Evolutionary conservation across 768 basidiomycete species (phyloP).

Genomic region (Gloeophyllum trabeum): DNA sequence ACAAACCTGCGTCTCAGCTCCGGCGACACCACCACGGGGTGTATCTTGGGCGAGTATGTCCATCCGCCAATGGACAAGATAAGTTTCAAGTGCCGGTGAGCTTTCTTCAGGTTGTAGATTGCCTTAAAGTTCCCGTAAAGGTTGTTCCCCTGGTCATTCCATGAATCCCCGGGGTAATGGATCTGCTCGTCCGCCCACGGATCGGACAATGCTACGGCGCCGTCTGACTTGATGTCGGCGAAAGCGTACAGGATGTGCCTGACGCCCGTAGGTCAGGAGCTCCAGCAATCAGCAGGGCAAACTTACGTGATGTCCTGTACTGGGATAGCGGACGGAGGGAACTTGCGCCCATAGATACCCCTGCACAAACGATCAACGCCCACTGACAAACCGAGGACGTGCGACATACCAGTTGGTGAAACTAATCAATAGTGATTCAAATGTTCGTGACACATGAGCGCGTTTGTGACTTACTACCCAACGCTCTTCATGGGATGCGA

Average conservation of each 20-base stretch:
- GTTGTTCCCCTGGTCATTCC: slow-evolving; percentile 86
- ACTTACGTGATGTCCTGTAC: slow-evolving; percentile 75
- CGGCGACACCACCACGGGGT: slow-evolving; percentile 64
- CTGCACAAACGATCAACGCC: slow-evolving; percentile 23
- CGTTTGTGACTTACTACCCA: slow-evolving; percentile 55
- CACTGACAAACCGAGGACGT: neutral
- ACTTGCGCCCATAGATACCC: slow-evolving; percentile 95
- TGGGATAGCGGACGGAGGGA: slow-evolving; percentile 78
- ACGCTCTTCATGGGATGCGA: slow-evolving; percentile 52
- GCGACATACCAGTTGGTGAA: slow-evolving; percentile 63
- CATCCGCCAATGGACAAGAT: slow-evolving; percentile 91
- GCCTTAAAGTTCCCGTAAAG: slow-evolving; percentile 95
- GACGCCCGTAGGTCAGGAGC: too few species aligned
- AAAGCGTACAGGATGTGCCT: slow-evolving; percentile 92
- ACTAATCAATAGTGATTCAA: slow-evolving; percentile 16
- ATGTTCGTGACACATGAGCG: neutral
- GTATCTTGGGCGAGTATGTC: slow-evolving; percentile 86
- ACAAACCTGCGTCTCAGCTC: slow-evolving; percentile 66
- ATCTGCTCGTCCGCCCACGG: slow-evolving; percentile 95
- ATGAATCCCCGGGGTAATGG: slow-evolving; percentile 89
- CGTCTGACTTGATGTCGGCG: slow-evolving; percentile 78
- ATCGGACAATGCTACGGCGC: slow-evolving; percentile 85
- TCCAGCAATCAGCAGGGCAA: too few species aligned
- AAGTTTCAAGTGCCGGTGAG: slow-evolving; percentile 68
- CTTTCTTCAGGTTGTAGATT: slow-evolving; percentile 83